A percentile compares a stretch with the other conserved stretches of the same genome.
Evolutionary conservation across 805 yeast species (phyloP).

Genomic region (Wickerhamiella australiensis): DNA sequence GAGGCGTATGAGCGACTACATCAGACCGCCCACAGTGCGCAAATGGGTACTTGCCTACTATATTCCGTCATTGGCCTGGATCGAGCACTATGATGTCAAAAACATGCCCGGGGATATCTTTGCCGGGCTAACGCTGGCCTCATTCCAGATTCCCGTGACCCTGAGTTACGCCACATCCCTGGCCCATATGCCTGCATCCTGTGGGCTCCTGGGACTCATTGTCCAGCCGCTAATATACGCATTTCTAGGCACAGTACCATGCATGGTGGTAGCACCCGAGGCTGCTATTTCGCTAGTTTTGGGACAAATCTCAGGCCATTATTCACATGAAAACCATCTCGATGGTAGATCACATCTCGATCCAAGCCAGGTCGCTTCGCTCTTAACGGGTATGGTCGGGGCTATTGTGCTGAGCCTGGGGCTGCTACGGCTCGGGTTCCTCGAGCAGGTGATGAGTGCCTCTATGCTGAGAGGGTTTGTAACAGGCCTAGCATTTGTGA

Average conservation of each 20-base stretch:
- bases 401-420: conserved; percentile 61
- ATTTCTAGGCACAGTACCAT: conserved; percentile 73
- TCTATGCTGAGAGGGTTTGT: conserved; percentile 72
- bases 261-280: conserved; percentile 85
- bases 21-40: background rate
- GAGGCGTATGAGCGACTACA: background rate
- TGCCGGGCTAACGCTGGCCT: conserved; percentile 80
- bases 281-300: conserved; percentile 74
- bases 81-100: conserved; percentile 32
- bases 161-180: conserved; percentile 70
- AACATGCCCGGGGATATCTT: conserved; percentile 48
- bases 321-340: conserved; percentile 32
- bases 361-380: conserved; percentile 48
- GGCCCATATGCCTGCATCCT: conserved; percentile 70
- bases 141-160: conserved; percentile 86
- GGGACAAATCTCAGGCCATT: conserved; percentile 64
- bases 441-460: conserved; percentile 67
- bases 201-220: conserved; percentile 66
- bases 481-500: conserved; percentile 72
- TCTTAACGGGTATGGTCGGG: conserved; percentile 67
- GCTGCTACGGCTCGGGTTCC: conserved; percentile 68
- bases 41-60: conserved; percentile 36
- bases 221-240: conserved; percentile 70
- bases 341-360: conserved; percentile 24
- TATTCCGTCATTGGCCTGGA: conserved; percentile 46